These are phyloP conservation scores for Juglanconis oblonga DNA, from an alignment of 2,329 filamentous ascomycete genomes.

Conservation along the genomic window DNA sequence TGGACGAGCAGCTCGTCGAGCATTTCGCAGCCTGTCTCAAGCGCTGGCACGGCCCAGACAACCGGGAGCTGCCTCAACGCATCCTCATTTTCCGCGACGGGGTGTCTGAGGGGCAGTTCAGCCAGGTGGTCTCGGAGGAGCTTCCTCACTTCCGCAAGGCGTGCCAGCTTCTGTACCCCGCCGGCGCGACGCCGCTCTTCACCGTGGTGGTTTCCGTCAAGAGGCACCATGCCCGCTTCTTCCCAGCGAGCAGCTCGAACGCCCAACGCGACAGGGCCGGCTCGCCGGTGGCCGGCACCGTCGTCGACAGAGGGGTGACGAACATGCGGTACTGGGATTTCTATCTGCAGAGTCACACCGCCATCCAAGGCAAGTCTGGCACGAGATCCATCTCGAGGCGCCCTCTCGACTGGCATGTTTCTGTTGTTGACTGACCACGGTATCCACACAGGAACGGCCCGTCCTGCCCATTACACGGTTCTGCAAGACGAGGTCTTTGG, in stretches of 20 bases:
- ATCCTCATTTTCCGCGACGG: constrained; percentile 87
- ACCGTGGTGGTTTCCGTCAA: constrained; percentile 81
- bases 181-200: constrained; percentile 54
- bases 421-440: no score
- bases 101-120: constrained; percentile 83
- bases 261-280: constrained; percentile 30
- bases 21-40: no score
- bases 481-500: constrained; percentile 67
- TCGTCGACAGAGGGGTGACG: constrained; percentile 82
- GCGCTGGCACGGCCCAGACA: no score
- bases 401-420: no score
- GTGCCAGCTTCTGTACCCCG: constrained; percentile 40
- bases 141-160: constrained; percentile 64
- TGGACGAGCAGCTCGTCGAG: no score
- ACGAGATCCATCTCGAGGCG: no score
- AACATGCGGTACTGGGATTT: constrained; percentile 77
- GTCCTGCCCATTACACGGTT: constrained; percentile 80
- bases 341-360: constrained; percentile 74
- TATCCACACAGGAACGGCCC: constrained; percentile 52
- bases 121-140: constrained; percentile 64
- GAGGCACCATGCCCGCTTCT: constrained; percentile 85
- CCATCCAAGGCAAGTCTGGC: constrained; percentile 59
- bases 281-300: constrained; percentile 72
- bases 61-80: constrained; percentile 41
- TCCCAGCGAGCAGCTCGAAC: constrained; percentile 48